A percentile compares a stretch with the other conserved stretches of the same genome.
These are phyloP conservation scores for Monosporozyma aerobia DNA, from an alignment of 805 yeast species.

Conservation along the genomic window DNA sequence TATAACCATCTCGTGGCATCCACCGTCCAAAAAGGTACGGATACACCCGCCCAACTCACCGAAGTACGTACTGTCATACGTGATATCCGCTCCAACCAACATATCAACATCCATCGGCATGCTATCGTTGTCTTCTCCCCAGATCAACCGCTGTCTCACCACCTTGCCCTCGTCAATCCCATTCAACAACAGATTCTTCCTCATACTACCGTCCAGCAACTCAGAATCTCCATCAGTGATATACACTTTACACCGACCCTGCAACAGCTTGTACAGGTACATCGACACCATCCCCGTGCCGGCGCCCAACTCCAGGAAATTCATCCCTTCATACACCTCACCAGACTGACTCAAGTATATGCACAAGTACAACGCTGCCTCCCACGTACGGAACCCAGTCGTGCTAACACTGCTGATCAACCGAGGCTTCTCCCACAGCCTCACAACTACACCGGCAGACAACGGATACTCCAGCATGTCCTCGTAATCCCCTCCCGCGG, in stretches of 20 bases:
- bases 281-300: slow-evolving; percentile 65
- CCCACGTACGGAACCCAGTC: slow-evolving; percentile 91
- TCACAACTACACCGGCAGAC: slow-evolving; percentile 12
- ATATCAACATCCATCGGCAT: slow-evolving; percentile 38
- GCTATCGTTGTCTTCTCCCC: slow-evolving; percentile 41
- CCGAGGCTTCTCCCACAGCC: slow-evolving; percentile 48
- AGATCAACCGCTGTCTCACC: slow-evolving; percentile 43
- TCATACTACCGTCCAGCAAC: slow-evolving; percentile 18
- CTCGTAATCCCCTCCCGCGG: slow-evolving; percentile 7
- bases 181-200: slow-evolving; percentile 41
- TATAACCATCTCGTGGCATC: slow-evolving; percentile 30
- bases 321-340: too few species aligned
- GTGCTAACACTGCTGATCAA: slow-evolving; percentile 68
- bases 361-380: slow-evolving; percentile 64
- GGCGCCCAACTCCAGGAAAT: slow-evolving; percentile 78
- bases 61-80: slow-evolving; percentile 61
- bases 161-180: slow-evolving; percentile 12
- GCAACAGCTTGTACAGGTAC: slow-evolving; percentile 8
- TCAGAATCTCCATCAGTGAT: slow-evolving; percentile 29
- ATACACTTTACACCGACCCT: slow-evolving; percentile 4
- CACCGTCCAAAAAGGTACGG: slow-evolving; percentile 11
- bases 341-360: too few species aligned
- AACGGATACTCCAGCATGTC: slow-evolving; percentile 31
- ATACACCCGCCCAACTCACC: slow-evolving; percentile 46
- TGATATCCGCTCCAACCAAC: slow-evolving; percentile 68